These are phyloP conservation scores for Clitoria ternatea DNA, from an alignment of 306 rosid species.

Conservation along the genomic window DNA sequence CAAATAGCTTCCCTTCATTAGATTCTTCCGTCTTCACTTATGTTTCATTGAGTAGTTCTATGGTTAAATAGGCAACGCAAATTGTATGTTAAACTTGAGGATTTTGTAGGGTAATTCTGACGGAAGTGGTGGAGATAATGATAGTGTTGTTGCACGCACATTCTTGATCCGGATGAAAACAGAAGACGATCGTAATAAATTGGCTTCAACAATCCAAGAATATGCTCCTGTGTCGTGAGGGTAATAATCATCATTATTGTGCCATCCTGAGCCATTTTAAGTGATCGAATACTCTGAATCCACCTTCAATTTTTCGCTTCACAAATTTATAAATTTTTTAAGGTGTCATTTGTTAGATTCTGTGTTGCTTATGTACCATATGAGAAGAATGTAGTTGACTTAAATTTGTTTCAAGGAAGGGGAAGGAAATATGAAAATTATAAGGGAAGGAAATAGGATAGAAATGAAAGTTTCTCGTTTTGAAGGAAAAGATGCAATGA, in stretches of 20 bases:
- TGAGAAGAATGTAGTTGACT: constrained; percentile 13
- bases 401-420: too few relatives aligned
- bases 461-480: too few relatives aligned
- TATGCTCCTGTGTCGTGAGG: constrained; percentile 71
- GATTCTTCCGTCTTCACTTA: not conserved
- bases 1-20: constrained; percentile 1
- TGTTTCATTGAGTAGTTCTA: not conserved
- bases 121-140: constrained; percentile 44
- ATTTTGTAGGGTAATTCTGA: constrained; percentile 59
- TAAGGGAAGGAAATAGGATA: too few relatives aligned
- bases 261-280: constrained; percentile 22
- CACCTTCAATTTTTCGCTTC: constrained; percentile 26
- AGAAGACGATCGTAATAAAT: constrained; percentile 75
- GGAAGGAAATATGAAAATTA: too few relatives aligned
- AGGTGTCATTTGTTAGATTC: constrained; percentile 13
- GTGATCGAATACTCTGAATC: constrained; percentile 16
- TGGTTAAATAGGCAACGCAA: constrained; percentile 4
- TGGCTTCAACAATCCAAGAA: constrained; percentile 80
- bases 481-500: too few relatives aligned
- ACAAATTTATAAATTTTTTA: not conserved
- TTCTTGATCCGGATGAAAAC: constrained; percentile 84
- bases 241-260: constrained; percentile 10
- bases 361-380: constrained; percentile 21
- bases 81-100: not conserved
- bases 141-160: constrained; percentile 67